Conservation (phyloP, 129 eudicot genomes). For the Helichrysum umbraculigerum region DNA sequence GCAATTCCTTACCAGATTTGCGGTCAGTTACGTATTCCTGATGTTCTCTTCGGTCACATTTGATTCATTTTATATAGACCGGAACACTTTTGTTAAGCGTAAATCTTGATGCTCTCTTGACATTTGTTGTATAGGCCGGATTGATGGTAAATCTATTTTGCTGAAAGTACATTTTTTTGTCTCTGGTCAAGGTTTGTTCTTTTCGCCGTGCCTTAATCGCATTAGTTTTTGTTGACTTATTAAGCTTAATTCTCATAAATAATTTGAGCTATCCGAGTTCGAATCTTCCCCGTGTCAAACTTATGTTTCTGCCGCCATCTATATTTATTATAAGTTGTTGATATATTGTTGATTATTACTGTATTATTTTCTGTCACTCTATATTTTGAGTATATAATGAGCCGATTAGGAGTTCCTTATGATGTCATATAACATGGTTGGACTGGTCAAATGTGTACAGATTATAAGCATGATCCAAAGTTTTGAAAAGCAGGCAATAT, state of each 20-base stretch:
- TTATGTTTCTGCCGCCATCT: too few relatives aligned
- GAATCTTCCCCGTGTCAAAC: too few relatives aligned
- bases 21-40: conserved; percentile 31
- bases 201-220: too few relatives aligned
- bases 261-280: too few relatives aligned
- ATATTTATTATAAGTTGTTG: too few relatives aligned
- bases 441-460: not conserved
- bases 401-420: not conserved
- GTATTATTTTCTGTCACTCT: too few relatives aligned
- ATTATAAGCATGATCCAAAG: not conserved
- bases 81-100: not conserved
- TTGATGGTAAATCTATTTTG: too few relatives aligned
- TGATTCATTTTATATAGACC: conserved; percentile 9
- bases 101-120: conserved; percentile 1
- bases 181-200: too few relatives aligned
- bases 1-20: conserved; percentile 16
- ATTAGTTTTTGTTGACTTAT: not conserved
- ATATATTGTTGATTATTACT: not conserved
- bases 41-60: conserved; percentile 23
- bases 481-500: conserved; percentile 5
- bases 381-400: not conserved
- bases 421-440: not conserved
- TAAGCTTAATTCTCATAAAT: too few relatives aligned
- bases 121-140: not conserved
- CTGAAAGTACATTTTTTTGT: too few relatives aligned